A percentile compares a stretch with the other conserved stretches of the same genome.
Evolutionary conservation across 2,329 filamentous ascomycete genomes (phyloP).

Genomic region (Aureobasidium sp.): DNA sequence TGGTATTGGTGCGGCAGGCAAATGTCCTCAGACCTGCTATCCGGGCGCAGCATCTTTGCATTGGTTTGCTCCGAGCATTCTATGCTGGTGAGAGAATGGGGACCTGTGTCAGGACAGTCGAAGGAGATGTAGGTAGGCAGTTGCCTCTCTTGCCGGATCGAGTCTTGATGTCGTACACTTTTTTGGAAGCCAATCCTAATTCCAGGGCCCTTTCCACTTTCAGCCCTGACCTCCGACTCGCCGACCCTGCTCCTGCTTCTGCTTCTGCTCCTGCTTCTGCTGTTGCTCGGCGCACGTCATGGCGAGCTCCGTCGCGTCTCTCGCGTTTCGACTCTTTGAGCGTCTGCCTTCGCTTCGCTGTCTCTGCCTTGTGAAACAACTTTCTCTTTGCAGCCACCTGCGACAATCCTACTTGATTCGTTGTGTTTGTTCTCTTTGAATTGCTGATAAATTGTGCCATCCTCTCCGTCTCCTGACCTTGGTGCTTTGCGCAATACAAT

Average conservation of each 20-base stretch:
- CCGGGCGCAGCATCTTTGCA: slow-evolving; percentile 23
- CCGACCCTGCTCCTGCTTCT: not conserved
- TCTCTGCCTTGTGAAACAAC: not conserved
- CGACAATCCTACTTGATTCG: not conserved
- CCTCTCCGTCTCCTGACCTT: not conserved
- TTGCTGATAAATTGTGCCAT: not conserved
- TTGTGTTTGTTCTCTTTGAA: not conserved
- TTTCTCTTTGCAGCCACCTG: not conserved
- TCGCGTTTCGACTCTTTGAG: not conserved
- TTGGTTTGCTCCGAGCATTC: slow-evolving; percentile 22
- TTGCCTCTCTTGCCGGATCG: slow-evolving; percentile 2
- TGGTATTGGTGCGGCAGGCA: not conserved
- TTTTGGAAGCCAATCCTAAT: not conserved
- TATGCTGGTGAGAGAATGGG: slow-evolving; percentile 10
- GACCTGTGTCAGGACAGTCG: not conserved
- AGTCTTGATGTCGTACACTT: slow-evolving; percentile 13
- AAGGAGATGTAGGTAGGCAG: too few relatives aligned
- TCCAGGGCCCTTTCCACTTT: not conserved
- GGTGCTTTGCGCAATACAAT: not conserved
- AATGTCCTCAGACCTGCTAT: slow-evolving; percentile 13
- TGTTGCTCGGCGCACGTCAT: not conserved
- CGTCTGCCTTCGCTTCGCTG: not conserved
- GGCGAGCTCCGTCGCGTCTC: not conserved
- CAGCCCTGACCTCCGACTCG: not conserved
- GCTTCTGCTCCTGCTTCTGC: not conserved